Evolutionary conservation across 2,329 filamentous ascomycete genomes (phyloP).

Genomic region (Arthrobotrys sinensis): DNA sequence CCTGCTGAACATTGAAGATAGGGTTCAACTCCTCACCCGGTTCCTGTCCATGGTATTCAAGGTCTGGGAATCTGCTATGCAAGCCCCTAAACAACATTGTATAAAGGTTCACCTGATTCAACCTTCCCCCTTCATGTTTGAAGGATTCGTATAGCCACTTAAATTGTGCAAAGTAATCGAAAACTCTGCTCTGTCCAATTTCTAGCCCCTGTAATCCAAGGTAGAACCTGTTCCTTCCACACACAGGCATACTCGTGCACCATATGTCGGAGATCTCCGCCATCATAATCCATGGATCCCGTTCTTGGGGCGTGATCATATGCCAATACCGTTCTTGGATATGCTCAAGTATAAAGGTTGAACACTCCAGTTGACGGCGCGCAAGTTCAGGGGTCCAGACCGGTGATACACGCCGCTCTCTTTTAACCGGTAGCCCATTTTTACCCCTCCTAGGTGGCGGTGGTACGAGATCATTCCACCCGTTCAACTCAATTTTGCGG

Average conservation of each 20-base stretch:
- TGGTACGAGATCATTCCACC: neutral
- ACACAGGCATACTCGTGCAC: neutral
- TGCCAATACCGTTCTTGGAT: slow-evolving; percentile 3
- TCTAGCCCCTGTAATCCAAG: neutral
- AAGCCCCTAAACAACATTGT: neutral
- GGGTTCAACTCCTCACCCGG: too few relatives aligned
- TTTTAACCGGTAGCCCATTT: too few relatives aligned
- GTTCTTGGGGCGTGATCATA: neutral
- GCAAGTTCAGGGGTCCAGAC: neutral
- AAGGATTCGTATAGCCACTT: neutral
- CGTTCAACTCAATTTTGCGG: slow-evolving; percentile 17
- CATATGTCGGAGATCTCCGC: neutral
- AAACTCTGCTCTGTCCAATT: neutral
- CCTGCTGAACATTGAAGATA: too few relatives aligned
- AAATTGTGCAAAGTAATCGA: neutral
- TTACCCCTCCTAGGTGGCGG: too few relatives aligned
- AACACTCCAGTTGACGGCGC: neutral
- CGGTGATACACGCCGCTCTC: neutral
- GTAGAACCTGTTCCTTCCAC: neutral
- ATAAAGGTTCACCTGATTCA: neutral
- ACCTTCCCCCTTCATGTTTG: neutral
- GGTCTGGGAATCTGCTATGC: neutral
- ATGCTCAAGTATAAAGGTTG: slow-evolving; percentile 2
- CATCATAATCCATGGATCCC: neutral
- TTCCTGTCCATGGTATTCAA: neutral